A percentile compares a stretch with the other conserved stretches of the same genome.
phyloP scores from a whole-genome alignment of 306 rosid genomes.

The Cicer judaicum region DNA sequence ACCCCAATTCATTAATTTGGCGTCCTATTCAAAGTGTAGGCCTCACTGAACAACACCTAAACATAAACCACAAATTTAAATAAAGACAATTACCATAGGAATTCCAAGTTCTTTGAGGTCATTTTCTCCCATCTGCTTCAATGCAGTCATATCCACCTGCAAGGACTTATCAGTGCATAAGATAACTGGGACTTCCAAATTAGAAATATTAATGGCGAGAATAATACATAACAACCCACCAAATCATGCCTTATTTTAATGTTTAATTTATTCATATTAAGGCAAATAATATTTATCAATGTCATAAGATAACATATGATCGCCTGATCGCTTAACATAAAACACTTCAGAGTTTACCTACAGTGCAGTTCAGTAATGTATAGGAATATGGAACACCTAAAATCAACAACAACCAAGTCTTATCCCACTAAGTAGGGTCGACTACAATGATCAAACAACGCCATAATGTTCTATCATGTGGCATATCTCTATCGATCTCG shows the following conservation, averaged over 20 bases:
- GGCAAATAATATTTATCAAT: neutral
- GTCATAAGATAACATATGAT: neutral
- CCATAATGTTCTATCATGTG: too few relatives aligned
- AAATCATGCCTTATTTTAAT: neutral
- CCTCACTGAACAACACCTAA: slow-evolving; percentile 10
- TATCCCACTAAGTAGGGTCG: too few relatives aligned
- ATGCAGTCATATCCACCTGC: slow-evolving; percentile 91
- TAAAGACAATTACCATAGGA: slow-evolving; percentile 76
- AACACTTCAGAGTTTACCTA: neutral
- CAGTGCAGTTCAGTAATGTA: neutral
- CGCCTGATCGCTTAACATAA: slow-evolving; percentile 6
- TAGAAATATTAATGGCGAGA: slow-evolving; percentile 14
- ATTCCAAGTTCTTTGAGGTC: slow-evolving; percentile 97
- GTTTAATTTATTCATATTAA: neutral
- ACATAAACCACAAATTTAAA: slow-evolving; percentile 23
- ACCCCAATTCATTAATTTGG: slow-evolving; percentile 19
- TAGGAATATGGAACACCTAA: neutral
- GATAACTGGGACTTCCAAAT: slow-evolving; percentile 27
- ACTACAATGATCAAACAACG: too few relatives aligned
- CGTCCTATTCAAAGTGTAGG: slow-evolving; percentile 19
- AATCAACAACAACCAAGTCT: neutral
- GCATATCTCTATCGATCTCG: neutral
- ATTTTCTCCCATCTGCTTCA: slow-evolving; percentile 95
- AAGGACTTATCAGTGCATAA: slow-evolving; percentile 17
- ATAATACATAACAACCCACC: neutral